Conservation (phyloP, 768 basidiomycete species). For the Tephrocybe sp. region DNA sequence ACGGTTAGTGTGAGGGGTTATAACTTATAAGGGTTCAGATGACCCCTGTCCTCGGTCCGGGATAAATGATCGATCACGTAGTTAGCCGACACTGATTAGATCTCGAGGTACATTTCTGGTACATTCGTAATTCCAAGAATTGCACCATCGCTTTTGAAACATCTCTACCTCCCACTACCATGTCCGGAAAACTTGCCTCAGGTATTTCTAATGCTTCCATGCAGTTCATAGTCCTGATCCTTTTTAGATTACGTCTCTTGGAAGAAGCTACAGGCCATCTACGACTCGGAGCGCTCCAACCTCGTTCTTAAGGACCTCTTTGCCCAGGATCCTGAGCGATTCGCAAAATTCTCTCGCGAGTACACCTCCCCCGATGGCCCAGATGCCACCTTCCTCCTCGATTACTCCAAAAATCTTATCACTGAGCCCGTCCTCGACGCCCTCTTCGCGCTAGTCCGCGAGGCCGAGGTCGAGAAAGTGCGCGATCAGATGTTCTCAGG, state of each 20-base stretch:
- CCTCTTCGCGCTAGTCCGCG: slow-evolving; percentile 78
- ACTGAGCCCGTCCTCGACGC: slow-evolving; percentile 78
- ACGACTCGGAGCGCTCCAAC: slow-evolving; percentile 67
- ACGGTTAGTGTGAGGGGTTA: no score
- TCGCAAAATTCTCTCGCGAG: slow-evolving; percentile 78
- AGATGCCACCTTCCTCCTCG: slow-evolving; percentile 81
- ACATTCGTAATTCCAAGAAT: neutral
- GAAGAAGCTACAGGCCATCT: slow-evolving; percentile 86
- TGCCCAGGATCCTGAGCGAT: slow-evolving; percentile 82
- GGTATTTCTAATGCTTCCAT: slow-evolving; percentile 29
- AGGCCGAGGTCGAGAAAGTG: slow-evolving; percentile 81
- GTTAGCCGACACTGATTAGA: slow-evolving; percentile 6
- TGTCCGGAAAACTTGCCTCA: slow-evolving; percentile 68
- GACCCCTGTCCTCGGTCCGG: neutral
- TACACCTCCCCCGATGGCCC: slow-evolving; percentile 69
- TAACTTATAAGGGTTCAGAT: no score
- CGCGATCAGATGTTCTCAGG: slow-evolving; percentile 95
- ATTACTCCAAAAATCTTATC: slow-evolving; percentile 97
- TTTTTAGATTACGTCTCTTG: slow-evolving; percentile 80
- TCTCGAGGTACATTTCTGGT: neutral
- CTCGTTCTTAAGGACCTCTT: slow-evolving; percentile 94
- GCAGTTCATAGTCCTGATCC: slow-evolving; percentile 2
- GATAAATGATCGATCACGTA: neutral
- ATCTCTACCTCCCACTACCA: slow-evolving; percentile 24
- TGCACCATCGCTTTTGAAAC: slow-evolving; percentile 1